Base-by-base conservation (phyloP, 2,329 filamentous ascomycete genomes). In the Clonostachys sp. region DNA sequence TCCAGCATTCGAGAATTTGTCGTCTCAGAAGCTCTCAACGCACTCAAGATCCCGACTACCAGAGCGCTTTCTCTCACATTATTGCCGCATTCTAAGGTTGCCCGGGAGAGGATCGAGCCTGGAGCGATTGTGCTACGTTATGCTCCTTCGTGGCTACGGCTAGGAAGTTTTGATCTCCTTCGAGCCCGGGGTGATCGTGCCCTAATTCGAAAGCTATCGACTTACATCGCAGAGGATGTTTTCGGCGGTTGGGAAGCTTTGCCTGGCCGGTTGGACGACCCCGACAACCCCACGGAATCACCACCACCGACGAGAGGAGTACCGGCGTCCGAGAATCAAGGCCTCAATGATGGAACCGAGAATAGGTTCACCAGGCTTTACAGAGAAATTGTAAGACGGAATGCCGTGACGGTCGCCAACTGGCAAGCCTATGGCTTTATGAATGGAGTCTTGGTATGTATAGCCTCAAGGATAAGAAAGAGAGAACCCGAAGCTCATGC, bases 341-440 rank as follows among this genome's bases (percentile, higher is more conserved):
- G 89, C 3, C 77, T 82, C 6, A 66, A 77, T 3, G 82, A 83
- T 3, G 69, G 78, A 5, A 81, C 86, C 49, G 87, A 96, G 61
- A 99, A 99, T 62, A 81, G 92, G 34, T 99, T 94, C 63, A 77
- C 87, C 1, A 80, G 91, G 14, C 72, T 99, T 1, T 99, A 95
- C 65, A 84, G 94, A 35, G 91, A 95, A 59, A 84, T 99, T 48
- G 84, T 84, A 5, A 83, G 90, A 40, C 81, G 89, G 34, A 99
- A 96, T 61, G 94, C 94, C 2, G 75, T 78, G 49, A 95, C 88
- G 0, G 91, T 97, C 3, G 94, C 94, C 12, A 81, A 86, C 55
- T 97, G 94, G 92, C 95, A 99, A 71, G 91, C 90, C 0, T 97
- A 97, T 60, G 94, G 90, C n/a, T 99, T 99, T 71, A 97, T 95